Conservation (phyloP, 2,329 filamentous ascomycete genomes). For the Colletotrichum noveboracense region DNA sequence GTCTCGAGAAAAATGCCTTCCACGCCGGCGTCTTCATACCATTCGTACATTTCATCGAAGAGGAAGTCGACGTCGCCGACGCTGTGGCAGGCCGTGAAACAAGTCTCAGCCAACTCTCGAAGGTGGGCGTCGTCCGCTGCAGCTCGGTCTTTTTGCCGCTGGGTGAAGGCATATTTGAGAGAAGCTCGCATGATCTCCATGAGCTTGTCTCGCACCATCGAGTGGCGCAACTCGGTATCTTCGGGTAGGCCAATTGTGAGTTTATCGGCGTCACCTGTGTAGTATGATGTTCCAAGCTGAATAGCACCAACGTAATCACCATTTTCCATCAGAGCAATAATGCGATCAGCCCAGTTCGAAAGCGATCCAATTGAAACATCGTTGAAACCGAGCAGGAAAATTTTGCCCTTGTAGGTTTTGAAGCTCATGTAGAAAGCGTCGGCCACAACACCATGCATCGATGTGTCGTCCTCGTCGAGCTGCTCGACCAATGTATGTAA, state of each 20-base stretch:
- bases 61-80: constrained; percentile 83
- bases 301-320: constrained; percentile 97
- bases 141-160: constrained; percentile 57
- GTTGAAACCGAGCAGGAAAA: constrained; percentile 93
- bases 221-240: constrained; percentile 75
- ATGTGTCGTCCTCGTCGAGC: constrained; percentile 82
- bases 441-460: constrained; percentile 94
- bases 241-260: constrained; percentile 93
- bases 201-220: constrained; percentile 85
- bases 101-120: constrained; percentile 79
- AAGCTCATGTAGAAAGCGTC: constrained; percentile 99
- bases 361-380: constrained; percentile 89
- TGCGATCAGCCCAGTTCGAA: constrained; percentile 95
- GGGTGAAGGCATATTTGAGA: constrained; percentile 84
- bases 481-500: constrained; percentile 86
- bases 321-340: constrained; percentile 93
- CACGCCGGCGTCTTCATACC: constrained; percentile 79
- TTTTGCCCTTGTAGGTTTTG: constrained; percentile 88
- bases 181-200: constrained; percentile 94
- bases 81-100: constrained; percentile 81
- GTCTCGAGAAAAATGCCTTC: constrained; percentile 84
- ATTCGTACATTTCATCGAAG: constrained; percentile 89
- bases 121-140: constrained; percentile 64
- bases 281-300: constrained; percentile 88
- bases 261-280: constrained; percentile 89